These are phyloP conservation scores for Capronia epimyces DNA, from an alignment of 2,329 filamentous ascomycete genomes.

Conservation along the genomic window DNA sequence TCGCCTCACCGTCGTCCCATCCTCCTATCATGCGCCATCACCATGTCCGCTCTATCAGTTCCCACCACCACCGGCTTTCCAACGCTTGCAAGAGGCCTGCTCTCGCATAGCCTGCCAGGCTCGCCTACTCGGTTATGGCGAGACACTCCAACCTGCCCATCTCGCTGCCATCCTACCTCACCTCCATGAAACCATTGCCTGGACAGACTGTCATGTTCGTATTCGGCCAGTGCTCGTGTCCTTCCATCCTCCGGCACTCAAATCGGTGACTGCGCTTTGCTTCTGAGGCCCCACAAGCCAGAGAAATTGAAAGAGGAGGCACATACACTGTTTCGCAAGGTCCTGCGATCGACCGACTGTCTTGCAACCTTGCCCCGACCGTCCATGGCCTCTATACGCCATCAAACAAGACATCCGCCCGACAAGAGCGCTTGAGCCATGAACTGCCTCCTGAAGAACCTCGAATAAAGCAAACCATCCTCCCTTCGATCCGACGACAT, in stretches of 20 bases:
- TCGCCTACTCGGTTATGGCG: constrained; percentile 1
- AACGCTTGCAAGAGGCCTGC: neutral
- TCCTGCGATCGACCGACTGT: neutral
- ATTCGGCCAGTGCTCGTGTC: neutral
- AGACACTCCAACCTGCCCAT: neutral
- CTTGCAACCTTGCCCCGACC: neutral
- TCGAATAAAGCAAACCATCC: constrained; percentile 1
- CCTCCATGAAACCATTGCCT: neutral
- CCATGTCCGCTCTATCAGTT: constrained; percentile 11
- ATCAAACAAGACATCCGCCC: constrained; percentile 4
- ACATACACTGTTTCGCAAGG: neutral
- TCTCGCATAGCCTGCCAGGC: neutral
- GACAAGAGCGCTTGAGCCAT: constrained; percentile 17
- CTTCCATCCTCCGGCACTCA: neutral
- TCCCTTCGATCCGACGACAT: neutral
- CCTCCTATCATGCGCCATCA: constrained; percentile 2
- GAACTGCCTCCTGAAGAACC: constrained; percentile 4
- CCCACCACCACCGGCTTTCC: neutral
- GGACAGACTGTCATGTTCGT: neutral
- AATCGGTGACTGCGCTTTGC: neutral
- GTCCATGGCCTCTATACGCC: constrained; percentile 13
- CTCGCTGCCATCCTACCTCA: neutral
- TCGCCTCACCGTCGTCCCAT: neutral
- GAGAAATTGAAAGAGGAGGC: neutral
- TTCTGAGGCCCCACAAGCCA: neutral